Base-by-base conservation (phyloP, 495 filamentous ascomycete species). In the Aspergillus conjunctus region DNA sequence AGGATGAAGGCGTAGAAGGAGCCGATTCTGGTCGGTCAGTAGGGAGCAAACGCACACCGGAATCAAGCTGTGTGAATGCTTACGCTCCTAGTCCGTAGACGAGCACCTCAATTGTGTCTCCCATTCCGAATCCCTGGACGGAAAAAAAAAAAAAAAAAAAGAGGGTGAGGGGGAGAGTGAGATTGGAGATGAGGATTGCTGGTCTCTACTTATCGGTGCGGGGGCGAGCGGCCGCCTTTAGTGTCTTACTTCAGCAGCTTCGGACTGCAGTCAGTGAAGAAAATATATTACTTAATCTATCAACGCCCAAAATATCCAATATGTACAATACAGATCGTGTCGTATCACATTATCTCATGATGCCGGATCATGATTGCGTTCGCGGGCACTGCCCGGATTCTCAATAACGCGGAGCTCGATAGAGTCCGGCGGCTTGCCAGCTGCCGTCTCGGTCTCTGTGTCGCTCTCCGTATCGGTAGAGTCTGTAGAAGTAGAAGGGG, bases 1-100 rank as follows among this genome's bases (percentile, higher is more conserved):
- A 81, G 61, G 44, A 83, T 76, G 61, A 82, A 78, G 45, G 75
- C 77, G 58, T 79, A 79, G 64, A 79, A 78, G 54, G 75, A 79
- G 68, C 77, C 77, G 54, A 79, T 77, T 17, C 74, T 79, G 33
- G 21, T 8, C 11, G 20, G 17, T 44, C 15, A 18, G 10, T 58
- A 33, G 37, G 4, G 37, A 41, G 15, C 37, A 15, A 41, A n/a
- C n/a, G n/a, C n/a, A n/a, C n/a, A n/a, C 37, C 12, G 55, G 52
- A 17, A 20, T 44, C 15, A 65, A n/a, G 15, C 0, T 11, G 18
- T 8, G 21, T 30, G 18, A 18, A 18, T 3, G 67, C 74, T 63
- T 59, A 76, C 74, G 74, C 74, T 45, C 74, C 74, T 2, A 77
- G 59, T 6, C 74, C 74, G 44, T 77, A 74, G 0, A 77, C 55